phyloP scores from a whole-genome alignment of 495 filamentous ascomycete species.

The Penicillium subrubescens region DNA sequence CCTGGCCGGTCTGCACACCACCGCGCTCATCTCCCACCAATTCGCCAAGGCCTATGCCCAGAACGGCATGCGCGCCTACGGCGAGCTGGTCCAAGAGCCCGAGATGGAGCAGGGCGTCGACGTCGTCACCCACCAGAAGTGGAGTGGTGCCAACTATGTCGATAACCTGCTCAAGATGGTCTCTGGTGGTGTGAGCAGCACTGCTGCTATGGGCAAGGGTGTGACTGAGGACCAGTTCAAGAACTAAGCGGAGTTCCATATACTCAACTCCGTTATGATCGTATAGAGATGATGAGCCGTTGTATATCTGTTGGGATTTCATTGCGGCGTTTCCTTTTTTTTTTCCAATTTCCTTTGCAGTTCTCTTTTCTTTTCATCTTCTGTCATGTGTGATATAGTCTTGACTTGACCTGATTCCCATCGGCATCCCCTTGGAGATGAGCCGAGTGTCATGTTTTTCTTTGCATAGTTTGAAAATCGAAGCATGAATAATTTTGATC shows the following conservation, averaged over 20 bases:
- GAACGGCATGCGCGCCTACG: slow-evolving; percentile 94
- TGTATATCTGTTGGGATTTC: slow-evolving; percentile 18
- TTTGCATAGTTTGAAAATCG: slow-evolving; percentile 19
- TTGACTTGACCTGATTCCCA: slow-evolving; percentile 24
- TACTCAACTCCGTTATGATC: slow-evolving; percentile 1
- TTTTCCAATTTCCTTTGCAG: slow-evolving; percentile 2
- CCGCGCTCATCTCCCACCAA: slow-evolving; percentile 82
- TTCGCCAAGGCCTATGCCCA: slow-evolving; percentile 82
- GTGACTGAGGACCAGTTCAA: slow-evolving; percentile 98
- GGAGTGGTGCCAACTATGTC: slow-evolving; percentile 91
- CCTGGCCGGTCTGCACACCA: slow-evolving; percentile 94
- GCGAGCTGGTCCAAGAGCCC: slow-evolving; percentile 94
- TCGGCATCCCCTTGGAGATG: slow-evolving; percentile 7
- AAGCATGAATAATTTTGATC: slow-evolving; percentile 6
- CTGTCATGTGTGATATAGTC: neutral
- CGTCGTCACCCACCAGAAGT: slow-evolving; percentile 98
- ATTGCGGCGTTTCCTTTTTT: slow-evolving; percentile 12
- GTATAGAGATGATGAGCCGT: neutral
- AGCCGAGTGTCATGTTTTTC: slow-evolving; percentile 3
- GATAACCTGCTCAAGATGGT: slow-evolving; percentile 98
- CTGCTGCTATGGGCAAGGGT: slow-evolving; percentile 94
- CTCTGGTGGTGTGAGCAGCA: slow-evolving; percentile 85
- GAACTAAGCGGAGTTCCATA: slow-evolving; percentile 21
- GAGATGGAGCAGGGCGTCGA: slow-evolving; percentile 90
- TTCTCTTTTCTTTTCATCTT: slow-evolving; percentile 10